These are phyloP conservation scores for Metschnikowia drakensbergensis DNA, from an alignment of 805 yeast species.

Conservation along the genomic window DNA sequence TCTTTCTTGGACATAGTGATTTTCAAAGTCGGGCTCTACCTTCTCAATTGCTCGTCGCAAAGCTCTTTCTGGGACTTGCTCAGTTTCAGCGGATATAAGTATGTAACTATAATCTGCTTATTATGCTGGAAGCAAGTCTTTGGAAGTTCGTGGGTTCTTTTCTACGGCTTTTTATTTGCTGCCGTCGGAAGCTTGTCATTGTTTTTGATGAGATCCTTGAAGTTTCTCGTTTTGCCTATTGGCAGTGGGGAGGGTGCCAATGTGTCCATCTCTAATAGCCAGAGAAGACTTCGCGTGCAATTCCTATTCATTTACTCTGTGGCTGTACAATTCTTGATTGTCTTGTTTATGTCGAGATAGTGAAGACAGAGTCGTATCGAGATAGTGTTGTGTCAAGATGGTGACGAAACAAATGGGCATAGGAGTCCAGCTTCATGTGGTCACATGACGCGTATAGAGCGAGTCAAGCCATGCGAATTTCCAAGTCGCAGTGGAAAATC, in stretches of 20 bases:
- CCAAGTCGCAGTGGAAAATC: neutral
- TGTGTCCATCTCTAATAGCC: slow-evolving; percentile 60
- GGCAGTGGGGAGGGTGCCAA: slow-evolving; percentile 39
- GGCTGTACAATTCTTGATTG: slow-evolving; percentile 67
- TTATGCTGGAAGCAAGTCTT: slow-evolving; percentile 49
- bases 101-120: slow-evolving; percentile 68
- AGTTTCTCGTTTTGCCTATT: slow-evolving; percentile 61
- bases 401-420: neutral
- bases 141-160: slow-evolving; percentile 28
- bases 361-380: too few relatives aligned
- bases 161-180: slow-evolving; percentile 34
- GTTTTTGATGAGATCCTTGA: slow-evolving; percentile 65
- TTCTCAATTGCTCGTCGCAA: slow-evolving; percentile 66
- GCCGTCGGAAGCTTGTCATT: slow-evolving; percentile 46
- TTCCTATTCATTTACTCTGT: slow-evolving; percentile 83
- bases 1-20: slow-evolving; percentile 71
- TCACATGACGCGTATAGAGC: slow-evolving; percentile 1
- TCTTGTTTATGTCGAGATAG: slow-evolving; percentile 56
- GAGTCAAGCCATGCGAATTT: neutral
- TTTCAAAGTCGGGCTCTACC: slow-evolving; percentile 77
- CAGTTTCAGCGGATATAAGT: slow-evolving; percentile 92
- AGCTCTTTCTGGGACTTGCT: slow-evolving; percentile 69
- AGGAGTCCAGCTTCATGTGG: neutral
- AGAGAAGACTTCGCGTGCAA: slow-evolving; percentile 78
- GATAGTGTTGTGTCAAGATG: too few relatives aligned